These are phyloP conservation scores for Mortierella claussenii DNA, from an alignment of 192 early-diverging fungal genomes.

Conservation along the genomic window DNA sequence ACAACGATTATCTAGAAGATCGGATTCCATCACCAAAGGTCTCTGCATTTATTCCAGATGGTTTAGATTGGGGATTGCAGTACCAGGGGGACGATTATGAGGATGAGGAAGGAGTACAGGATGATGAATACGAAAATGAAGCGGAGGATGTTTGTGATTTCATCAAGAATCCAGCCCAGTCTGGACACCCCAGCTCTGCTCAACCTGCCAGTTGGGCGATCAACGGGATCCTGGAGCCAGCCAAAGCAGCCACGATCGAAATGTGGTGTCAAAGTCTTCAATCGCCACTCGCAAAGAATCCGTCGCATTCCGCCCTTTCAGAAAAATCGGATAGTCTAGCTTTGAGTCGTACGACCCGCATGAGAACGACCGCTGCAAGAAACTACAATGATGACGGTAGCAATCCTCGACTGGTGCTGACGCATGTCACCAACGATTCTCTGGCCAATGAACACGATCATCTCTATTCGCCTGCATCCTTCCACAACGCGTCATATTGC, in stretches of 20 bases:
- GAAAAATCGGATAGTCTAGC: no score
- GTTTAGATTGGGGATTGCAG: conserved; percentile 19
- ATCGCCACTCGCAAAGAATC: no score
- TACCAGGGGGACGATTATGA: not conserved
- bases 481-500: no score
- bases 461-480: no score
- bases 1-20: no score
- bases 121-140: conserved; percentile 8
- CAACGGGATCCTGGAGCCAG: conserved; percentile 17
- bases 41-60: conserved; percentile 16
- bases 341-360: no score
- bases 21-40: conserved; percentile 10
- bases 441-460: no score
- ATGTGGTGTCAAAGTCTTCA: conserved; percentile 37
- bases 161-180: not conserved
- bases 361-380: no score
- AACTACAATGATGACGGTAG: no score
- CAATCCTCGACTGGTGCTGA: no score
- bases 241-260: conserved; percentile 37
- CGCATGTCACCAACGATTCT: no score
- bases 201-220: conserved; percentile 15
- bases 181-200: not conserved
- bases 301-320: no score
- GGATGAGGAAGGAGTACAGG: conserved; percentile 4
- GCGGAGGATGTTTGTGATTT: conserved; percentile 4